Base-by-base conservation (phyloP, 192 early-diverging fungal species). In the Backusella circina region DNA sequence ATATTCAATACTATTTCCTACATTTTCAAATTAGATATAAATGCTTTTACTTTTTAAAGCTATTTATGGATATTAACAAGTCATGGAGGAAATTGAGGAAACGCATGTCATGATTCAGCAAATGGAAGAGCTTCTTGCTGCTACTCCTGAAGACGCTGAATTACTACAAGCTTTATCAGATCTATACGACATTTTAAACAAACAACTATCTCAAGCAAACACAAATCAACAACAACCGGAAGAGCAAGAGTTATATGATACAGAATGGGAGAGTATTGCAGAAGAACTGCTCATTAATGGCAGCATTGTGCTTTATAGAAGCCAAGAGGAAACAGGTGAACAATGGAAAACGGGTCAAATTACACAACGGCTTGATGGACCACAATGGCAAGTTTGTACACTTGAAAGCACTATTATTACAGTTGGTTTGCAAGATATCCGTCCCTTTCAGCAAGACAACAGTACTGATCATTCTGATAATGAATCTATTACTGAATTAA, bases 81-180 rank as follows among this genome's bases (percentile, higher is more conserved):
- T 10, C 9, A 61, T 61, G 54, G 54, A 61, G n/a, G 21, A 23
- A 2, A 61, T 73, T 28, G 71, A 73, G 10, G 71, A 73, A n/a
- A 73, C 71, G 7, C 32, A 73, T 5, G 30, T 15, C 4, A 54
- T 73, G 71, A 73, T 73, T 13, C 50, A 73, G 54, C 71, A 73
- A 61, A 16, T 73, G 26, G 71, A 73, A 23, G 71, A 73, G 32
- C 71, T 73, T 23, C 5, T 39, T 54, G 71, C n/a, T 26, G 5
- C 37, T 12, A 33, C 71, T 2, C 71, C 71, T 36, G 44, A 10
- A 0, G 71, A 73, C 26, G 33, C 28, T 37, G 51, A 50, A 54
- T 33, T 73, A 21, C 50, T 61, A 33, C 37, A 50, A 12, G 35
- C 51, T 31, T 38, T 73, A 16, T 33, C 51, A 4, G 70, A 71